Base-by-base conservation (phyloP, 2,329 filamentous ascomycete species). In the Parascedosporium putredinis region DNA sequence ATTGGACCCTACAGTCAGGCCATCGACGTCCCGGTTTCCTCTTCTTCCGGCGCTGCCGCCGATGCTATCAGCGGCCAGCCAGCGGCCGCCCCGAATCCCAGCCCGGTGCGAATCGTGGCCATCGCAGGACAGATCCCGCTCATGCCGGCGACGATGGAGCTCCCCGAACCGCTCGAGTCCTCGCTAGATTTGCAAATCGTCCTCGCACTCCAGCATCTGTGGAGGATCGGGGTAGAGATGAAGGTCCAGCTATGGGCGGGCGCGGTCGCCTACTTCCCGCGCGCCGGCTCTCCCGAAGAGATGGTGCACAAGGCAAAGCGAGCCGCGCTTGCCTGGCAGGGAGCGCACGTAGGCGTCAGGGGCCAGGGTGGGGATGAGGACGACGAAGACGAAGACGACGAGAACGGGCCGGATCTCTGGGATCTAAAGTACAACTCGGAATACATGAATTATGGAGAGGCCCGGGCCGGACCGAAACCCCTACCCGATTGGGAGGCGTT, bases 1-100 rank as follows among this genome's bases (percentile, higher is more conserved):
- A 97, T 98, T 49, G 93, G 93, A 0, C 93, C 93, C 0, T 97
- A 97, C 65, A 96, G 90, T 50, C 93, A 98, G 68, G 88, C 89
- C 3, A 81, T 93, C 46, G 73, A 76, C 2, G 67, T 79, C 9
- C 66, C 38, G 3, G 50, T 67, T 10, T 58, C 57, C 25, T 43
- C 48, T 31, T 31, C 31, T n/a, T 31, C 34, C 4, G 22, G 10
- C 33, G 23, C 7, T 10, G 23, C 25, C 5, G 27, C 8, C n/a
- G n/a, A 4, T 31, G 14, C 27, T n/a, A n/a, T n/a, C n/a, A n/a
- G n/a, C n/a, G 20, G 9, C 7, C 10, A 7, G 18, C 22, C 16
- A 9, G 7, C 12, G 14, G 49, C 51, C 10, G 45, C 48, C 6
- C 31, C 48, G 4, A 50, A 52, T 14, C 45, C 49, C n/a, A 54